Evolutionary conservation across 805 yeast species (phyloP), one percentile per base, ranked within the genome.

Genomic region (Zygosaccharomyces lentus): DNA sequence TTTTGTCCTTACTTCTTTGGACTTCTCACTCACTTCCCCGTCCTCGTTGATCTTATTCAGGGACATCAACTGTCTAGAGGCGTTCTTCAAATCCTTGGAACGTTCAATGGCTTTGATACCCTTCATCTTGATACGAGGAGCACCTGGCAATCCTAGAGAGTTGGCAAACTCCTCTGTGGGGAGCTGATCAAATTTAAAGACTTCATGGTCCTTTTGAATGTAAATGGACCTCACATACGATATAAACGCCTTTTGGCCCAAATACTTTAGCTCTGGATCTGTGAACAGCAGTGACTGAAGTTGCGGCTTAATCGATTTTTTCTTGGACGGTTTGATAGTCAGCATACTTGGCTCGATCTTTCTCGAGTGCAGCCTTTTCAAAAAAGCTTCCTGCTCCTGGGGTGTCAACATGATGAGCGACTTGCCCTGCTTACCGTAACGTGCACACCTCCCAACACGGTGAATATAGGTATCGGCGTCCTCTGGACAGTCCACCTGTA

Each of bases 241-340:
- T 35, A 90, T 86, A 58, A 93, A 93, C 7, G 97, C 96, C 63
- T 91, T 87, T 70, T 93, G 99, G 1, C 93, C 99, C 58, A 93
- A 71, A 62, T 93, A 91, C 66, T 93, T 93, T 52, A 93, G 70
- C 56, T 87, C 88, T 0, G 98, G 96, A 56, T 85, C 91, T 64
- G 87, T 78, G 77, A 93, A 93, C 63, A 96, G 82, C 48, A 90
- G 71, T 1, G 93, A 85, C 66, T 93, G 98, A 52, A 93, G 70
- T 61, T 91, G 95, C 8, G 86, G 80, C 58, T 80, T 77, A 48
- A 93, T 88, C 12, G 85, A 75, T 63, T 82, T 84, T 57, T 73
- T 73, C 64, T 81, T 87, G 31, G 86, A 73, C 45, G 76, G 84
- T 58, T 85, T 84, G 52, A 93, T 84, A 45, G 80, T 87, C 65